Percentiles rank a stretch among this genome's conserved stretches.
Conservation (phyloP, 164 flowering plant genomes). For the Magnolia kwangsiensis region DNA sequence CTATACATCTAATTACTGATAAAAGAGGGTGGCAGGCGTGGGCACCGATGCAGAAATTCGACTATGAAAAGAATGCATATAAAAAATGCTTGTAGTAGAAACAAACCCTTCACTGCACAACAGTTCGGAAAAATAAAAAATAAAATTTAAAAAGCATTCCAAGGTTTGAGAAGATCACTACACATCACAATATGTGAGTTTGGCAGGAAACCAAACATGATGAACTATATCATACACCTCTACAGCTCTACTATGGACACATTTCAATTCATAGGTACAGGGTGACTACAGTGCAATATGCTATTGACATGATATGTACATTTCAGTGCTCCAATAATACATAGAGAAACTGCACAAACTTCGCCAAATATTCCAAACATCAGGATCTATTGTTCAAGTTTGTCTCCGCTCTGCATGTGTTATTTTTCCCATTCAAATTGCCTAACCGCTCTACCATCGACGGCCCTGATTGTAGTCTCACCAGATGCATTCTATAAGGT, state of each 20-base stretch:
- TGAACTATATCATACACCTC: background rate
- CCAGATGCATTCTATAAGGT: constrained; percentile 75
- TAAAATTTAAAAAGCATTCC: no score
- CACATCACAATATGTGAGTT: background rate
- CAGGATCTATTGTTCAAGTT: constrained; percentile 12
- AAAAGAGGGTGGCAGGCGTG: no score
- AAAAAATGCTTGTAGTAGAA: no score
- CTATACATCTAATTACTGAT: no score
- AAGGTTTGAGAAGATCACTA: no score
- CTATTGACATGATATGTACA: background rate
- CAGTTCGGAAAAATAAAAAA: no score
- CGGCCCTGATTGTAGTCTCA: constrained; percentile 50
- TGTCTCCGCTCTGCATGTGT: constrained; percentile 24
- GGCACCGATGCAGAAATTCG: no score
- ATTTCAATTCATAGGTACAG: background rate
- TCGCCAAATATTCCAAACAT: background rate
- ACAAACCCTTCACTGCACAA: no score
- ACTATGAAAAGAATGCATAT: no score
- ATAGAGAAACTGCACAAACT: no score
- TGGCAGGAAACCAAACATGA: background rate
- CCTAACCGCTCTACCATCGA: constrained; percentile 50
- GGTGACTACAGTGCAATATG: background rate
- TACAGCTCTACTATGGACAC: background rate
- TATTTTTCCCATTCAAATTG: constrained; percentile 41
- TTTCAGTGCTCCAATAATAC: background rate